Conservation (phyloP, 2,329 filamentous ascomycete species). For the Botrytis galanthina region DNA sequence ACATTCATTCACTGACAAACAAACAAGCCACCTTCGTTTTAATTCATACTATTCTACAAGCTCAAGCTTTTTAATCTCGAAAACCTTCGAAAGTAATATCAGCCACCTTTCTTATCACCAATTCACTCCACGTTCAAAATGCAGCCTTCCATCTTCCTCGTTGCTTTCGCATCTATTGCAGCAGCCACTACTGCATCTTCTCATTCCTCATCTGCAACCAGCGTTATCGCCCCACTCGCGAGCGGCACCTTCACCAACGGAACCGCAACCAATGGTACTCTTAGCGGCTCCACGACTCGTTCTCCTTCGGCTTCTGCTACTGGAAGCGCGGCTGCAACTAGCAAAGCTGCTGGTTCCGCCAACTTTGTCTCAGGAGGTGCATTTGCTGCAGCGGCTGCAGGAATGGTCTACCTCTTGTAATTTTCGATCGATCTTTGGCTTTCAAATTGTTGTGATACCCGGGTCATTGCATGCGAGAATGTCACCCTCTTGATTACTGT, state of each 20-base stretch:
- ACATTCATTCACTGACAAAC: not conserved
- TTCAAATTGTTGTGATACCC: conserved; percentile 16
- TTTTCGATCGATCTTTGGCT: conserved; percentile 7
- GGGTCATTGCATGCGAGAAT: conserved; percentile 17
- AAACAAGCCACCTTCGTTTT: conserved; percentile 19
- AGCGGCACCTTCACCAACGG: conserved; percentile 17
- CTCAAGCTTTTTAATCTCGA: not conserved
- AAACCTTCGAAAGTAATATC: not conserved
- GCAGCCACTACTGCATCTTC: conserved; percentile 23
- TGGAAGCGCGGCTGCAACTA: not conserved
- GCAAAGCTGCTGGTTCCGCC: conserved; percentile 12
- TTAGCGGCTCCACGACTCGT: conserved; percentile 1
- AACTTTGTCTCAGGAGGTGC: conserved; percentile 15
- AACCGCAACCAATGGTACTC: conserved; percentile 11
- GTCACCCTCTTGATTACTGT: conserved; percentile 19
- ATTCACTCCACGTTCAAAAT: conserved; percentile 21
- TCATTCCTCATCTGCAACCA: conserved; percentile 16
- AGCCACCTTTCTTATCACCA: not conserved
- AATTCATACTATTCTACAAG: not conserved
- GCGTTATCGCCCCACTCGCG: not conserved
- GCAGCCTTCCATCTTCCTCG: conserved; percentile 22
- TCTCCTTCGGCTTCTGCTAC: not conserved
- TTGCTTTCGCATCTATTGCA: conserved; percentile 24
- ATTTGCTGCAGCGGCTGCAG: conserved; percentile 18
- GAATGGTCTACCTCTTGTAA: conserved; percentile 19